Conservation (phyloP, 1,284 basidiomycete species). For the Naganishia cerealis region DNA sequence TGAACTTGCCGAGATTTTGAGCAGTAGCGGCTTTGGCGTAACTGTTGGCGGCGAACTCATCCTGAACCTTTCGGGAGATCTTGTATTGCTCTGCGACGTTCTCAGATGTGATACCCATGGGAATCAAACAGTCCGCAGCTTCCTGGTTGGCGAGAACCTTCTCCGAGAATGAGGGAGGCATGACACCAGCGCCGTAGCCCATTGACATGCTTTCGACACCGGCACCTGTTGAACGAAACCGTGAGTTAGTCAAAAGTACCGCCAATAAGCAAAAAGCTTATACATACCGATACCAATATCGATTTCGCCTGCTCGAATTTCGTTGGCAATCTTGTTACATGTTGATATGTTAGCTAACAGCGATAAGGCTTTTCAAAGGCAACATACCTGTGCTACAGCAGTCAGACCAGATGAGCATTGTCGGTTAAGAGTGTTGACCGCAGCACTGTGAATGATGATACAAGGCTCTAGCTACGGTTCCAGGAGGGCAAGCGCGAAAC, state of each 20-base stretch:
- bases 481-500: background rate
- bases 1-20: slow-evolving; percentile 86
- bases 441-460: slow-evolving; percentile 44
- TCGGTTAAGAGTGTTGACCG: slow-evolving; percentile 81
- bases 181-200: slow-evolving; percentile 71
- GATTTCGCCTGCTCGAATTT: slow-evolving; percentile 79
- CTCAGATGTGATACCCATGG: slow-evolving; percentile 97
- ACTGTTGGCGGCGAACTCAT: slow-evolving; percentile 77
- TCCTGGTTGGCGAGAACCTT: slow-evolving; percentile 74
- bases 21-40: slow-evolving; percentile 81
- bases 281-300: slow-evolving; percentile 83
- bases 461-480: background rate
- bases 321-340: slow-evolving; percentile 70
- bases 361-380: background rate
- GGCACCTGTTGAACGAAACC: slow-evolving; percentile 61
- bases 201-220: slow-evolving; percentile 96
- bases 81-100: slow-evolving; percentile 84
- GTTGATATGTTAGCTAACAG: background rate
- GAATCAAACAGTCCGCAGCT: slow-evolving; percentile 86
- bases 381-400: slow-evolving; percentile 19
- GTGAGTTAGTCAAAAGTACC: slow-evolving; percentile 28
- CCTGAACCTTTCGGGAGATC: slow-evolving; percentile 79
- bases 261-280: background rate
- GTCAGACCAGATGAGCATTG: slow-evolving; percentile 82
- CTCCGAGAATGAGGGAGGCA: slow-evolving; percentile 75